Evolutionary conservation across 2,329 filamentous ascomycete genomes (phyloP).

Genomic region (Fusarium aywerte): DNA sequence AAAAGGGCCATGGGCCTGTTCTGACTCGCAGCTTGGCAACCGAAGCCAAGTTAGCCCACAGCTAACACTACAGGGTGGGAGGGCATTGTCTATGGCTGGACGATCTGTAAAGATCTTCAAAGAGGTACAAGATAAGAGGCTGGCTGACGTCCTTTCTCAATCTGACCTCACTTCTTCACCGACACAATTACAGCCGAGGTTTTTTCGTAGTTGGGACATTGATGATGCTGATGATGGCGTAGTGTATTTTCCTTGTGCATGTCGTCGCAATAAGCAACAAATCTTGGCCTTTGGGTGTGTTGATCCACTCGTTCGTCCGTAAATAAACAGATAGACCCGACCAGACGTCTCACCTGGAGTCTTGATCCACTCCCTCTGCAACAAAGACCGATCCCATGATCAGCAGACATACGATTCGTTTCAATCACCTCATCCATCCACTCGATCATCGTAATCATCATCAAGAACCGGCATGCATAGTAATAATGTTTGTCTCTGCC

Average conservation of each 20-base stretch:
- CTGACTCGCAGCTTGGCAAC: slow-evolving; percentile 35
- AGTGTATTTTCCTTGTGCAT: slow-evolving; percentile 8
- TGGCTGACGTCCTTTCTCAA: not conserved
- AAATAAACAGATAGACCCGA: slow-evolving; percentile 26
- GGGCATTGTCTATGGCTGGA: not conserved
- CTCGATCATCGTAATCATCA: slow-evolving; percentile 24
- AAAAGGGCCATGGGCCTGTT: slow-evolving; percentile 8
- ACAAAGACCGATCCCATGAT: slow-evolving; percentile 37
- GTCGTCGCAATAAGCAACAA: slow-evolving; percentile 33
- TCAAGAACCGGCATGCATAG: slow-evolving; percentile 12
- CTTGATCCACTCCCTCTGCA: slow-evolving; percentile 22
- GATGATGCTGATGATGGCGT: not conserved
- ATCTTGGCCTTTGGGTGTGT: slow-evolving; percentile 19
- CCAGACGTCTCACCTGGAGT: slow-evolving; percentile 20
- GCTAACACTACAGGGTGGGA: slow-evolving; percentile 5
- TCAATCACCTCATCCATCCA: not conserved
- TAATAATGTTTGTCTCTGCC: slow-evolving; percentile 8
- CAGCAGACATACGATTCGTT: slow-evolving; percentile 25
- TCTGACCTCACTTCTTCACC: slow-evolving; percentile 5
- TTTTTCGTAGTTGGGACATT: too few species aligned
- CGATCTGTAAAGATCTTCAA: not conserved
- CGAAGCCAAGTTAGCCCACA: not conserved
- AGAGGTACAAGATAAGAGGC: slow-evolving; percentile 4
- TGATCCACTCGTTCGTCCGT: slow-evolving; percentile 32
- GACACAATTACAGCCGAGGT: not conserved